These are phyloP conservation scores for Galeopsis tetrahit DNA, from an alignment of 257 asterid species.

Conservation along the genomic window DNA sequence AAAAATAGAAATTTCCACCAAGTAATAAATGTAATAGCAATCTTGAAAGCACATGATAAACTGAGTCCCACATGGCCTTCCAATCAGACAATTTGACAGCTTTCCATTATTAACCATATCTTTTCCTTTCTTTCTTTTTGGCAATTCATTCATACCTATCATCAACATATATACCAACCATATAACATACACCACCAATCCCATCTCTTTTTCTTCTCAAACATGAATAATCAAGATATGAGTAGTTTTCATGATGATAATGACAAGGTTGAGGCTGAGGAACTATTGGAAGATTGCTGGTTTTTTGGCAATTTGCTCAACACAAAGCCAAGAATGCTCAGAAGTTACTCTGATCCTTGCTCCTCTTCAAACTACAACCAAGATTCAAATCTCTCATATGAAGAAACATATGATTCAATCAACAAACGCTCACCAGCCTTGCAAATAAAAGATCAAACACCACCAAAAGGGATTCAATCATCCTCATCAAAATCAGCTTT, in stretches of 20 bases:
- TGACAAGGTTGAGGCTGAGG: slow-evolving; percentile 53
- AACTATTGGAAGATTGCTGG: slow-evolving; percentile 70
- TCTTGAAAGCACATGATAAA: slow-evolving; percentile 41
- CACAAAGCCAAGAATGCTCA: slow-evolving; percentile 51
- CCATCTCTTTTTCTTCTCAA: slow-evolving; percentile 27
- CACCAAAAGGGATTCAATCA: neutral
- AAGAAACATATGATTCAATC: slow-evolving; percentile 59
- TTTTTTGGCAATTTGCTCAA: slow-evolving; percentile 70
- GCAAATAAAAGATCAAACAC: slow-evolving; percentile 2
- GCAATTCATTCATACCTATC: slow-evolving; percentile 26
- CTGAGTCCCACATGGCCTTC: slow-evolving; percentile 61
- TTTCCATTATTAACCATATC: slow-evolving; percentile 34
- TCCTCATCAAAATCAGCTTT: too few relatives aligned
- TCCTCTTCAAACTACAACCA: slow-evolving; percentile 39
- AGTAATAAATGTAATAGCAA: slow-evolving; percentile 40
- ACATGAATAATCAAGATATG: neutral
- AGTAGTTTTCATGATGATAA: slow-evolving; percentile 2
- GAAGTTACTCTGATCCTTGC: slow-evolving; percentile 67
- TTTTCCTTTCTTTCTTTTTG: slow-evolving; percentile 10
- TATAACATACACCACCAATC: slow-evolving; percentile 22
- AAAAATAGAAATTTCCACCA: slow-evolving; percentile 33
- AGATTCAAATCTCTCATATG: slow-evolving; percentile 43
- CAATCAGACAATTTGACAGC: slow-evolving; percentile 55
- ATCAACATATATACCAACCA: slow-evolving; percentile 26
- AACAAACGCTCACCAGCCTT: slow-evolving; percentile 28